Evolutionary conservation across 768 basidiomycete species (phyloP), one percentile per base, ranked within the genome.

Genomic region (Lactarius quietus): DNA sequence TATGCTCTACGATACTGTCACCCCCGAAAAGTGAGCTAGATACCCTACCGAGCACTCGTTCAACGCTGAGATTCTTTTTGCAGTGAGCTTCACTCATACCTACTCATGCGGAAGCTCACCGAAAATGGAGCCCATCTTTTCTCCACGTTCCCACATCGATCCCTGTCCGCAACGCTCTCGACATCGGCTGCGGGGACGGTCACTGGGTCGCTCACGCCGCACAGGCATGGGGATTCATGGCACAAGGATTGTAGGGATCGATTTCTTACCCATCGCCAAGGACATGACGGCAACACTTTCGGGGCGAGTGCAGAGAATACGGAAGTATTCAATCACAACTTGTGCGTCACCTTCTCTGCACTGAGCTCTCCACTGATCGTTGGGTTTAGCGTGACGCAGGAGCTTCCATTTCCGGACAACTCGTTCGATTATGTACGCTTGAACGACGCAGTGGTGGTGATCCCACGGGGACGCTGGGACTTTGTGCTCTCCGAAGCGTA

Each of bases 171-270:
- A 76, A 78, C 15, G 85, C 88, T 28, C 80, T 93, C 8, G 91
- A 93, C 70, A 75, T 93, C 15, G 92, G 92, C 3, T 92, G 90
- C 73, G 91, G 92, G 14, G 69, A 81, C 55, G 90, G 90, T 0
- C 72, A 82, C 56, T 93, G 92, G 92, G 78, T 86, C 6, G 64
- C 84, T 0, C 78, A 86, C 56, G 86, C 90, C 5, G 84, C 88
- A 3, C 77, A 72, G 26, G 71, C 75, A n/a, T 93, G 91, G 91
- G 82, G 26, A 70, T 75, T 6, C 70, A 72, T 54, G 73, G 74
- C 48, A 80, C 86, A 23, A 78, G 79, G 12, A 80, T 92, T 58
- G 84, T 82, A 9, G 90, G 87, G 3, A 78, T 92, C 36, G 89
- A 92, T 72, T 74, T 92, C 28, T 79, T 90, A 2, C 73, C 77